These are phyloP conservation scores for Starmerella floricola DNA, from an alignment of 805 yeast genomes.

Conservation along the genomic window DNA sequence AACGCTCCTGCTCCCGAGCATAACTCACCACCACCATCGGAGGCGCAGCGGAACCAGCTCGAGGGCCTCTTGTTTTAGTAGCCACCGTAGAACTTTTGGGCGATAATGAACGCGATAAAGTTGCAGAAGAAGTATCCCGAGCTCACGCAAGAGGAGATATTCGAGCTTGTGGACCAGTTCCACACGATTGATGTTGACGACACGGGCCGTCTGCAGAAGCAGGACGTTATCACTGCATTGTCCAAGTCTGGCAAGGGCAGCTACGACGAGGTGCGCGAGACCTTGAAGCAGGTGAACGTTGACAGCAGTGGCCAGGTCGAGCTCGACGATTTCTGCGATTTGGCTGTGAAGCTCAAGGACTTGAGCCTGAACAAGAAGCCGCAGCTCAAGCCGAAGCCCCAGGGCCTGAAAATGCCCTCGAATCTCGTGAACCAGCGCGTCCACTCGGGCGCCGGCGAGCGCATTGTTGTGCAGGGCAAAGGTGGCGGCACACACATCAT, in stretches of 20 bases:
- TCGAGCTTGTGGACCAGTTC: constrained; percentile 75
- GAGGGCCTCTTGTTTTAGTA: no score
- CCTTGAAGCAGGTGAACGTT: constrained; percentile 77
- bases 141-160: constrained; percentile 75
- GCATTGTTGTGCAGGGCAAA: constrained; percentile 75
- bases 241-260: constrained; percentile 67
- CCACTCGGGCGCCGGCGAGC: constrained; percentile 26
- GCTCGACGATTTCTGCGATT: constrained; percentile 80
- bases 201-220: constrained; percentile 88
- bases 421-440: constrained; percentile 23
- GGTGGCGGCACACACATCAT: constrained; percentile 92
- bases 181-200: constrained; percentile 70
- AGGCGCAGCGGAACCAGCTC: no score
- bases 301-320: constrained; percentile 97
- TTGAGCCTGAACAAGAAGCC: constrained; percentile 13
- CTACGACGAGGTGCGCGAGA: constrained; percentile 88
- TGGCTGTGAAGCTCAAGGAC: constrained; percentile 70
- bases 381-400: constrained; percentile 22
- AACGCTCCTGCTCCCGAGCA: not conserved
- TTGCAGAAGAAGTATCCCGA: constrained; percentile 73
- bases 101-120: constrained; percentile 51
- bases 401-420: constrained; percentile 21
- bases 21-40: constrained; percentile 1
- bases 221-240: constrained; percentile 72
- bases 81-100: no score